Conservation (phyloP, 208 protist species). For the Trypanosoma rangeli region DNA sequence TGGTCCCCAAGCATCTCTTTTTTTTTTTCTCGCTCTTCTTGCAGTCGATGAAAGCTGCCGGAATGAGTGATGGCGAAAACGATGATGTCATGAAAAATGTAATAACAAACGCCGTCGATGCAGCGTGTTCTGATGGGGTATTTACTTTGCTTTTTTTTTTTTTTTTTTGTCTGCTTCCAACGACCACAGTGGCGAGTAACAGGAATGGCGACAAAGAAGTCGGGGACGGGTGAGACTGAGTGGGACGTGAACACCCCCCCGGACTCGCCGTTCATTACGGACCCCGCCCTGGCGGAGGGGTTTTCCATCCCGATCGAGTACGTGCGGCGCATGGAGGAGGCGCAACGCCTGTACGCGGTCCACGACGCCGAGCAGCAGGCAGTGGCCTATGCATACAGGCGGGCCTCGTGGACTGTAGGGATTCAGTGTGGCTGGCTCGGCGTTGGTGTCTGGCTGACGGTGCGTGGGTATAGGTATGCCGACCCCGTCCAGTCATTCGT, state of each 20-base stretch:
- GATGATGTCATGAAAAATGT: neutral
- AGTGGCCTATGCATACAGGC: slow-evolving; percentile 32
- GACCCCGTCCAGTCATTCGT: slow-evolving; percentile 72
- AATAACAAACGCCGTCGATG: neutral
- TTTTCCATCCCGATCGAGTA: slow-evolving; percentile 50
- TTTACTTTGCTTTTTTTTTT: slow-evolving; percentile 1
- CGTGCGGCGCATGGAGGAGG: slow-evolving; percentile 72
- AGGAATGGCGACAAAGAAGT: slow-evolving; percentile 5
- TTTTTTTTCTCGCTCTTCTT: neutral
- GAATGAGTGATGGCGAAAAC: neutral
- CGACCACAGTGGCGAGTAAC: neutral
- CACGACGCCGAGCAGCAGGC: slow-evolving; percentile 48
- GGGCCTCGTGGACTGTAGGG: slow-evolving; percentile 46
- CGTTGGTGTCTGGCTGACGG: slow-evolving; percentile 58
- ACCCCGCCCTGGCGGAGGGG: slow-evolving; percentile 37
- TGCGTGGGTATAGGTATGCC: slow-evolving; percentile 61
- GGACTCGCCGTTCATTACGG: slow-evolving; percentile 64
- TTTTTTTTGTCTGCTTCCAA: neutral
- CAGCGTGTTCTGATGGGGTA: neutral
- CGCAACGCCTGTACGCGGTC: slow-evolving; percentile 51
- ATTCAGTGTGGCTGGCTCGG: slow-evolving; percentile 66
- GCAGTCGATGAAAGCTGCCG: neutral
- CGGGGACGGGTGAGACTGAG: neutral
- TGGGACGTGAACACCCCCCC: slow-evolving; percentile 24
- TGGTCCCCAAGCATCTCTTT: too few relatives aligned